These are phyloP conservation scores for Pinus albicaulis DNA, from an alignment of 75 land plant species.

Conservation along the genomic window DNA sequence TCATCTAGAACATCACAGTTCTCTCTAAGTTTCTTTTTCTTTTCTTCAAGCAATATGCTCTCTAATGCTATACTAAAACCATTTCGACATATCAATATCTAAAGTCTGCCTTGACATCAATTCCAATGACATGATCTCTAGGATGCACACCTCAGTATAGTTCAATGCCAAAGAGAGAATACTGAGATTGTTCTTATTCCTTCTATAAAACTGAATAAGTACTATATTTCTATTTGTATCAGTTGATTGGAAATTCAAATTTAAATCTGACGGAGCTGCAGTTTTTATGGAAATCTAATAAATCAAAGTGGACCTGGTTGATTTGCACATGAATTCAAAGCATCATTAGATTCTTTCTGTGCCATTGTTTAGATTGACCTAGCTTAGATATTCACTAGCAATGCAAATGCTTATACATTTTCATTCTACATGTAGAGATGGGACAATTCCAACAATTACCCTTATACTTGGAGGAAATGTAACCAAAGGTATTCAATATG, in stretches of 20 bases:
- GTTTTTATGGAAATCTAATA: too few species aligned
- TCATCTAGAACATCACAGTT: too few species aligned
- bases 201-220: neutral
- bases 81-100: too few species aligned
- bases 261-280: neutral
- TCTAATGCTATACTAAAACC: too few species aligned
- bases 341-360: neutral
- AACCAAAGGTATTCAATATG: conserved; percentile 18
- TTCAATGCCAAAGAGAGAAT: neutral
- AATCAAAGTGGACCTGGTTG: too few species aligned
- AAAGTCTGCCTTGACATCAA: neutral
- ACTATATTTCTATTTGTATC: neutral
- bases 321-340: too few species aligned
- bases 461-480: conserved; percentile 43
- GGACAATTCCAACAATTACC: conserved; percentile 36
- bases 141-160: neutral
- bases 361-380: neutral
- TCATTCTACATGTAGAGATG: conserved; percentile 22
- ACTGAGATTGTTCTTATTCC: neutral
- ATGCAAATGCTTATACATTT: neutral
- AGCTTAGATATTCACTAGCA: neutral
- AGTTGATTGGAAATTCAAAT: neutral
- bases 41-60: too few species aligned
- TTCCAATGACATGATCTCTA: neutral
- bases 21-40: too few species aligned